phyloP scores from a whole-genome alignment of 2,329 filamentous ascomycete genomes.

The Hirsutella minnesotensis region DNA sequence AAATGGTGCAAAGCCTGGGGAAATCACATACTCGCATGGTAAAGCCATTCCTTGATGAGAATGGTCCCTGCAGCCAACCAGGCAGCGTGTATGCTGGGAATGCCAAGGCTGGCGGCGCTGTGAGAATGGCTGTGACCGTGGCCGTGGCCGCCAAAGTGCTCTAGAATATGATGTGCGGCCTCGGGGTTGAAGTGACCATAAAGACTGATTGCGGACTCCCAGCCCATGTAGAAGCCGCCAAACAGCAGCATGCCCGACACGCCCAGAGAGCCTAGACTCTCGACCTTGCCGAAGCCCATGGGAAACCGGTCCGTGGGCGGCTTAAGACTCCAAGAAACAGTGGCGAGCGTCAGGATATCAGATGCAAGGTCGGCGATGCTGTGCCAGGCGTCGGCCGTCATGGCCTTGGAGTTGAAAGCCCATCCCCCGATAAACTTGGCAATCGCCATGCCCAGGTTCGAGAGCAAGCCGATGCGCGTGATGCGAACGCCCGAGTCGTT shows the following conservation, averaged over 20 bases:
- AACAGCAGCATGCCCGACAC: conserved; percentile 84
- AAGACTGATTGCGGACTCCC: conserved; percentile 56
- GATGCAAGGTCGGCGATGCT: conserved; percentile 91
- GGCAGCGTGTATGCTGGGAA: conserved; percentile 82
- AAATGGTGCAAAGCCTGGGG: not conserved
- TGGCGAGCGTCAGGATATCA: conserved; percentile 86
- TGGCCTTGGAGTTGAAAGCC: conserved; percentile 86
- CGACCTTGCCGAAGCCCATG: conserved; percentile 91
- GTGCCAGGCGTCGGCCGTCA: conserved; percentile 90
- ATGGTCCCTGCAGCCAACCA: conserved; percentile 91
- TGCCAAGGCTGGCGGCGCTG: conserved; percentile 27
- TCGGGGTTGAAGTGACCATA: conserved; percentile 65
- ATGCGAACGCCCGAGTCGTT: conserved; percentile 56
- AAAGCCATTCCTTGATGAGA: conserved; percentile 90
- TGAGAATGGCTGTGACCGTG: conserved; percentile 58
- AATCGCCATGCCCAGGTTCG: conserved; percentile 89
- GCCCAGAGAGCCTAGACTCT: conserved; percentile 84
- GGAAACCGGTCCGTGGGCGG: conserved; percentile 77
- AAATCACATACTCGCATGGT: conserved; percentile 84
- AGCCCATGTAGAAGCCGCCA: conserved; percentile 86
- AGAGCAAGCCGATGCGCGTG: conserved; percentile 49
- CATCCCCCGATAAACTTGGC: conserved; percentile 89
- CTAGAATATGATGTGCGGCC: conserved; percentile 49
- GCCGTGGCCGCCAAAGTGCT: conserved; percentile 45
- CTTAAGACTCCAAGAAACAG: conserved; percentile 85